A percentile compares a stretch with the other conserved stretches of the same genome.
These are phyloP conservation scores for Trypanosoma theileri DNA, from an alignment of 208 protist species.

Conservation along the genomic window DNA sequence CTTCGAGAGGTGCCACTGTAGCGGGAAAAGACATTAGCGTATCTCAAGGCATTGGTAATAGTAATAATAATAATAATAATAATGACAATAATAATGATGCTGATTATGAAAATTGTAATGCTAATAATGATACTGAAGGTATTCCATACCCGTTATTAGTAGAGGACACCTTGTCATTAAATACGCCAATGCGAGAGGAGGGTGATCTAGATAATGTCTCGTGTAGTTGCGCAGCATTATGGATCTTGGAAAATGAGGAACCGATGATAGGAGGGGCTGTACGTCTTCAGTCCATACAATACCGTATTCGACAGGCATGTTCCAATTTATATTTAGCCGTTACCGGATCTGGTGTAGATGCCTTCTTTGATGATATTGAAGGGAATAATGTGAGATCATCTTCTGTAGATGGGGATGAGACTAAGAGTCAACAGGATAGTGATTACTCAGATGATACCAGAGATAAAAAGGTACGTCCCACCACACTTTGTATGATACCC, in stretches of 20 bases:
- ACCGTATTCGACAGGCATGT: slow-evolving; percentile 61
- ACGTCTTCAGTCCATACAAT: slow-evolving; percentile 32
- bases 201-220: slow-evolving; percentile 26
- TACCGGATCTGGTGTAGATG: slow-evolving; percentile 57
- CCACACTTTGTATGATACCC: slow-evolving; percentile 60
- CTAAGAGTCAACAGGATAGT: neutral
- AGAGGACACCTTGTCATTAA: neutral
- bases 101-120: neutral
- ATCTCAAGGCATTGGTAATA: neutral
- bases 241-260: slow-evolving; percentile 70
- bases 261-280: slow-evolving; percentile 58
- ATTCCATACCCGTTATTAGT: slow-evolving; percentile 61
- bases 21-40: neutral
- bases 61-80: neutral
- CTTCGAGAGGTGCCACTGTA: slow-evolving; percentile 1
- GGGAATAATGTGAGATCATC: slow-evolving; percentile 29
- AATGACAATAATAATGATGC: neutral
- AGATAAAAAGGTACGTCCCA: slow-evolving; percentile 30
- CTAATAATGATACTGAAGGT: neutral
- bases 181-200: slow-evolving; percentile 18
- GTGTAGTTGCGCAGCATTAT: slow-evolving; percentile 44
- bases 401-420: slow-evolving; percentile 6
- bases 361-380: slow-evolving; percentile 31
- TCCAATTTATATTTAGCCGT: slow-evolving; percentile 71
- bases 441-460: neutral